Evolutionary conservation across 2,329 filamentous ascomycete species (phyloP).

Genomic region (Chaetomium globosum): DNA sequence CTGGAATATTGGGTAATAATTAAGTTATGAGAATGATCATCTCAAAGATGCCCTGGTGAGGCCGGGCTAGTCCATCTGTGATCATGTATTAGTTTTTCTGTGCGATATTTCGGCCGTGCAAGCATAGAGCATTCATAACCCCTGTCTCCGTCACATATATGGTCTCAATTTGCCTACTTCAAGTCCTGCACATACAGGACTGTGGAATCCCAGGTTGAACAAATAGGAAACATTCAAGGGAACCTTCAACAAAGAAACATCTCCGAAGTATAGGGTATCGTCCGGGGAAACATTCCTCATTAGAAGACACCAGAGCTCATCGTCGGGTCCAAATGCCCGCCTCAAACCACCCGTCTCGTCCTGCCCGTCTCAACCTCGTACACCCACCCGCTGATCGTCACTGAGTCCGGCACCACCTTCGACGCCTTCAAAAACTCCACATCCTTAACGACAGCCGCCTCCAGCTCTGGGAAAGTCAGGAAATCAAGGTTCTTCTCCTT

Average conservation of each 20-base stretch:
- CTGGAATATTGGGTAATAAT: background rate
- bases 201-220: too few species aligned
- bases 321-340: background rate
- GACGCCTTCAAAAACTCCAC: conserved; percentile 63
- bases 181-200: too few species aligned
- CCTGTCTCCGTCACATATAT: too few species aligned
- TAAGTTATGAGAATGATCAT: background rate
- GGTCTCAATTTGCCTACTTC: too few species aligned
- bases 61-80: too few species aligned
- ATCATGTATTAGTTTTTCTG: too few species aligned
- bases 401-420: conserved; percentile 60
- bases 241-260: background rate
- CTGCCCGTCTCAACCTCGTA: conserved; percentile 77
- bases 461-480: conserved; percentile 65
- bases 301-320: background rate
- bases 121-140: too few species aligned
- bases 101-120: too few species aligned
- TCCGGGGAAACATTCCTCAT: background rate
- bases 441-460: conserved; percentile 67
- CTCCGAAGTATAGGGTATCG: background rate
- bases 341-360: conserved; percentile 36
- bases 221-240: too few species aligned
- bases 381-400: conserved; percentile 71
- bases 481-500: conserved; percentile 57
- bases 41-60: background rate